Conservation (phyloP, 805 yeast genomes). For the Lipomyces lipofer region DNA sequence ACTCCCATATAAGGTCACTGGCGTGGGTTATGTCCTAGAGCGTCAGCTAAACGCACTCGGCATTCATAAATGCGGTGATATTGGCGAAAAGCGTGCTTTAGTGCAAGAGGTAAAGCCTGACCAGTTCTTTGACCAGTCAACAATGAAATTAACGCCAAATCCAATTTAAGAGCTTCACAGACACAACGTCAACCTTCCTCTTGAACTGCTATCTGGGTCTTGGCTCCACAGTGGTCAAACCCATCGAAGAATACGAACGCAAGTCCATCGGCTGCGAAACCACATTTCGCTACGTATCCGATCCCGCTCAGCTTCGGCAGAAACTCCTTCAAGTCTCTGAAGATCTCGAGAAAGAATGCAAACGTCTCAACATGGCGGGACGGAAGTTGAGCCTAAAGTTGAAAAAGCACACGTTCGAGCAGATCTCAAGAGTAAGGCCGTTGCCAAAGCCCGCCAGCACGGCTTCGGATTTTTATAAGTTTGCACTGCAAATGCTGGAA, state of each 20-base stretch:
- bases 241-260: constrained; percentile 30
- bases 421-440: constrained; percentile 27
- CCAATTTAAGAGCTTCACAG: constrained; percentile 16
- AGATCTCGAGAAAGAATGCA: constrained; percentile 31
- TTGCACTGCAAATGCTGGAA: constrained; percentile 27
- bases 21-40: constrained; percentile 35
- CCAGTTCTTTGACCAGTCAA: too few relatives aligned
- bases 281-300: constrained; percentile 28
- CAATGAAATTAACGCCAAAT: background rate
- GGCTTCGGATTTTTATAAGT: constrained; percentile 29
- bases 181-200: constrained; percentile 21
- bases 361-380: constrained; percentile 26
- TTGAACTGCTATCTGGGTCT: constrained; percentile 32
- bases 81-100: constrained; percentile 12
- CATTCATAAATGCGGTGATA: constrained; percentile 31
- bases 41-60: constrained; percentile 33
- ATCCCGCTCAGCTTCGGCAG: constrained; percentile 9
- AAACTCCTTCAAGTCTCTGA: constrained; percentile 24
- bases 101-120: constrained; percentile 16
- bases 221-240: constrained; percentile 31
- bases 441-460: constrained; percentile 19
- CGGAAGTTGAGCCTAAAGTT: constrained; percentile 30
- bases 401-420: constrained; percentile 31
- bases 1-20: constrained; percentile 19
- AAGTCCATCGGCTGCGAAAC: constrained; percentile 34